A percentile compares a stretch with the other conserved stretches of the same genome.
Evolutionary conservation across 2,329 filamentous ascomycete species (phyloP).

Genomic region (Arthroderma sp.): DNA sequence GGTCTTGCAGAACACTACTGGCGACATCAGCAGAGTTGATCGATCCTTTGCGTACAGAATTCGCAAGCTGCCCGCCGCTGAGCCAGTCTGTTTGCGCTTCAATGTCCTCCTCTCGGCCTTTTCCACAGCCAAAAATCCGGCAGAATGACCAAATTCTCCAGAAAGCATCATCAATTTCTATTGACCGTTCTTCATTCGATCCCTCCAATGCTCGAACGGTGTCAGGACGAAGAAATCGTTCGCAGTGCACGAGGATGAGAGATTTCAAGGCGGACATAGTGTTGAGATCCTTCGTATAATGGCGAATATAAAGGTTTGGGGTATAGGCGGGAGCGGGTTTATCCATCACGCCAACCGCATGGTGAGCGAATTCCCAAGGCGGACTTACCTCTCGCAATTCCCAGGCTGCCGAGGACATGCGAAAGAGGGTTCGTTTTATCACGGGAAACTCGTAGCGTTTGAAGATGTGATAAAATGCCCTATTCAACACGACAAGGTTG

Average conservation of each 20-base stretch:
- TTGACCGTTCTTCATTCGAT: slow-evolving; percentile 31
- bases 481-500: slow-evolving; percentile 40
- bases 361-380: slow-evolving; percentile 29
- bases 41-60: slow-evolving; percentile 32
- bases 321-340: slow-evolving; percentile 40
- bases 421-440: slow-evolving; percentile 38
- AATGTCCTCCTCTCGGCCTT: slow-evolving; percentile 45
- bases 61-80: slow-evolving; percentile 41
- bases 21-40: slow-evolving; percentile 39
- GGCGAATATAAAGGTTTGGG: slow-evolving; percentile 38
- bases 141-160: slow-evolving; percentile 57
- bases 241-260: slow-evolving; percentile 43
- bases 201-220: slow-evolving; percentile 42
- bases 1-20: slow-evolving; percentile 41
- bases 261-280: slow-evolving; percentile 42
- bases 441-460: slow-evolving; percentile 43
- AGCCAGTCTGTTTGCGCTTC: slow-evolving; percentile 51
- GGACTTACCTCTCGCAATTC: slow-evolving; percentile 46
- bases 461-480: slow-evolving; percentile 44
- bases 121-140: slow-evolving; percentile 47
- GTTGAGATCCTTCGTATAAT: slow-evolving; percentile 40
- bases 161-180: slow-evolving; percentile 47
- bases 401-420: slow-evolving; percentile 46
- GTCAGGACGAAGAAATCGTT: slow-evolving; percentile 43
- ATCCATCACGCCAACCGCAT: slow-evolving; percentile 28